Evolutionary conservation across 345 rosid genomes (phyloP).

Genomic region (Firmiana major): DNA sequence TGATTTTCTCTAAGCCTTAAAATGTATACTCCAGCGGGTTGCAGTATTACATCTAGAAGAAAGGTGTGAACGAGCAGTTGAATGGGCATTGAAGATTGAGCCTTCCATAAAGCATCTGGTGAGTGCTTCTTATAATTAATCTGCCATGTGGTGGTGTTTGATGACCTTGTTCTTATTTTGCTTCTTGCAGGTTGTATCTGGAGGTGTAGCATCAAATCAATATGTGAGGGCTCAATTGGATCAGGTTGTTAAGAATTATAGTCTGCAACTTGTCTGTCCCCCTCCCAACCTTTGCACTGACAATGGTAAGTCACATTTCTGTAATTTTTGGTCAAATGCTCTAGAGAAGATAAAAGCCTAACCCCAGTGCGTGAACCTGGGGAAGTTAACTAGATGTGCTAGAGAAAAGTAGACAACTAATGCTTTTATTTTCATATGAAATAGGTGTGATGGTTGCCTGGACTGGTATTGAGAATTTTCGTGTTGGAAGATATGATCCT

Average conservation of each 20-base stretch:
- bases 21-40: conserved; percentile 55
- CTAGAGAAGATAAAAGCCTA: background rate
- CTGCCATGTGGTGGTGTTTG: conserved; percentile 2
- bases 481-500: conserved; percentile 87
- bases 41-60: conserved; percentile 95
- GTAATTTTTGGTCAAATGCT: background rate
- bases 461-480: conserved; percentile 94
- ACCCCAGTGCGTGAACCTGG: background rate
- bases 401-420: background rate
- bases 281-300: conserved; percentile 92
- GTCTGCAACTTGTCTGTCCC: conserved; percentile 78
- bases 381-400: background rate
- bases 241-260: conserved; percentile 55
- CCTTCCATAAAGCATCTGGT: conserved; percentile 83
- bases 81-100: conserved; percentile 83
- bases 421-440: conserved; percentile 18
- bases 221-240: conserved; percentile 70
- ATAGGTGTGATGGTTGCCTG: conserved; percentile 97
- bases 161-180: conserved; percentile 9
- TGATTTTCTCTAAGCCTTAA: background rate
- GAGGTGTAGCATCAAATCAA: conserved; percentile 94
- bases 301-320: conserved; percentile 50
- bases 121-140: conserved; percentile 8
- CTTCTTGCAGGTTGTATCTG: conserved; percentile 71
- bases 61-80: conserved; percentile 85